Evolutionary conservation across 1,284 basidiomycete genomes (phyloP).

Genomic region (Malassezia sp.): DNA sequence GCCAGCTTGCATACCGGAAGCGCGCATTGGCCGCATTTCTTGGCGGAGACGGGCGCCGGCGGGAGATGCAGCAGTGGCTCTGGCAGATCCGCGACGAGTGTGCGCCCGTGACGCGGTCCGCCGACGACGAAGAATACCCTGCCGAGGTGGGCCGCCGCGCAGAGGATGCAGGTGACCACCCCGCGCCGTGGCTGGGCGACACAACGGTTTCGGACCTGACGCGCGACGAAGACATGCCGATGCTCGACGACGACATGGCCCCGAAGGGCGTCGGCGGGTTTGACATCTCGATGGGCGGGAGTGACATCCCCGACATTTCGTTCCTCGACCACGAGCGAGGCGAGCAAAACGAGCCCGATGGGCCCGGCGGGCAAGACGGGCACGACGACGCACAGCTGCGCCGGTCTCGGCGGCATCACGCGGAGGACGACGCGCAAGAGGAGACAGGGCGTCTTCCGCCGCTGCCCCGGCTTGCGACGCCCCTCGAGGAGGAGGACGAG

Average conservation of each 20-base stretch:
- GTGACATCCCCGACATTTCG: too few relatives aligned
- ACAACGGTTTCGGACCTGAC: not conserved
- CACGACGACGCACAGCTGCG: conserved; percentile 13
- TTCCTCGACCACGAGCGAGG: too few relatives aligned
- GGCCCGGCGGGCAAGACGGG: conserved; percentile 5
- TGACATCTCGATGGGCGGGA: too few relatives aligned
- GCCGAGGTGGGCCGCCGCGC: conserved; percentile 13
- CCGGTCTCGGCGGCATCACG: conserved; percentile 9
- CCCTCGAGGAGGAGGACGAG: conserved; percentile 55
- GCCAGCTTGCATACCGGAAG: conserved; percentile 1
- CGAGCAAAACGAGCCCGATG: conserved; percentile 1
- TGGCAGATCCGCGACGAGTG: conserved; percentile 9
- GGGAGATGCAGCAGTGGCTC: conserved; percentile 13
- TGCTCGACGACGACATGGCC: too few relatives aligned
- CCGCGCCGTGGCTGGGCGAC: conserved; percentile 6
- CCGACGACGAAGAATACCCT: conserved; percentile 8
- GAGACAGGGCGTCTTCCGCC: conserved; percentile 24
- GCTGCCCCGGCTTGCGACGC: conserved; percentile 31
- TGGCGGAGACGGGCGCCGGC: too few relatives aligned
- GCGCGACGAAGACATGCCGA: not conserved
- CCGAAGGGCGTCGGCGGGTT: too few relatives aligned
- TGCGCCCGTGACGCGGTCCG: not conserved
- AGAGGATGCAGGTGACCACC: not conserved
- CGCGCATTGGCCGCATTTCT: too few relatives aligned
- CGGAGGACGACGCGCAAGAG: conserved; percentile 11